These are phyloP conservation scores for Aureobasidium sp. DNA, from an alignment of 2,329 filamentous ascomycete species.

Conservation along the genomic window DNA sequence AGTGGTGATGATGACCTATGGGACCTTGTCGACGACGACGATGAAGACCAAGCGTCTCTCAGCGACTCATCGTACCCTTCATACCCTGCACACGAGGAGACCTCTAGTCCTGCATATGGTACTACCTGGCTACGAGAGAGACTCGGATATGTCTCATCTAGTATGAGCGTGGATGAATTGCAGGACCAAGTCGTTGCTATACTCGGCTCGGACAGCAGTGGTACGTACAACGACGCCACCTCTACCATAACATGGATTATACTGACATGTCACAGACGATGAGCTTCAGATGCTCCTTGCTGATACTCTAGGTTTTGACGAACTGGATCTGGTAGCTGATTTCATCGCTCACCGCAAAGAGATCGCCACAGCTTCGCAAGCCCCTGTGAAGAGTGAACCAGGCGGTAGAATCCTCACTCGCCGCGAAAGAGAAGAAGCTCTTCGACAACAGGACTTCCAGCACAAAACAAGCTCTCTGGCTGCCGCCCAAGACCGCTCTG, in stretches of 20 bases:
- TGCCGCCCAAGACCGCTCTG: constrained; percentile 58
- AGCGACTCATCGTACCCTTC: constrained; percentile 46
- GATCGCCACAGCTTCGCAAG: constrained; percentile 45
- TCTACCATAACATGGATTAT: neutral
- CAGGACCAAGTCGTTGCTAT: constrained; percentile 69
- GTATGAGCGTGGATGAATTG: constrained; percentile 61
- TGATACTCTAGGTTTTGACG: constrained; percentile 86
- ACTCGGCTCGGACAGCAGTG: constrained; percentile 57
- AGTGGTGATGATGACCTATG: constrained; percentile 72
- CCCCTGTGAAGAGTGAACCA: constrained; percentile 26
- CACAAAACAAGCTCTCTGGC: constrained; percentile 73
- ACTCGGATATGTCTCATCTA: constrained; percentile 62
- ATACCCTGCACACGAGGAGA: constrained; percentile 41
- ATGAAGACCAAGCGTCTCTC: constrained; percentile 54
- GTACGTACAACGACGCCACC: neutral
- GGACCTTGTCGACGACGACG: constrained; percentile 76
- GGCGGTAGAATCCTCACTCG: constrained; percentile 57
- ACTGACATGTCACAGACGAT: constrained; percentile 42
- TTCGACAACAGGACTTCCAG: constrained; percentile 66
- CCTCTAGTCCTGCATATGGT: constrained; percentile 38
- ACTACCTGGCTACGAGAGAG: constrained; percentile 60
- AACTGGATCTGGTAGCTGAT: constrained; percentile 90
- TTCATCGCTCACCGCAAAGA: constrained; percentile 69
- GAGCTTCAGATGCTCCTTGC: constrained; percentile 86
- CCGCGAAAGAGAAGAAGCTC: constrained; percentile 67